Percentiles rank a stretch among this genome's conserved stretches.
Evolutionary conservation across 2,329 filamentous ascomycete genomes (phyloP).

Genomic region (Cadophora luteo-olivacea): DNA sequence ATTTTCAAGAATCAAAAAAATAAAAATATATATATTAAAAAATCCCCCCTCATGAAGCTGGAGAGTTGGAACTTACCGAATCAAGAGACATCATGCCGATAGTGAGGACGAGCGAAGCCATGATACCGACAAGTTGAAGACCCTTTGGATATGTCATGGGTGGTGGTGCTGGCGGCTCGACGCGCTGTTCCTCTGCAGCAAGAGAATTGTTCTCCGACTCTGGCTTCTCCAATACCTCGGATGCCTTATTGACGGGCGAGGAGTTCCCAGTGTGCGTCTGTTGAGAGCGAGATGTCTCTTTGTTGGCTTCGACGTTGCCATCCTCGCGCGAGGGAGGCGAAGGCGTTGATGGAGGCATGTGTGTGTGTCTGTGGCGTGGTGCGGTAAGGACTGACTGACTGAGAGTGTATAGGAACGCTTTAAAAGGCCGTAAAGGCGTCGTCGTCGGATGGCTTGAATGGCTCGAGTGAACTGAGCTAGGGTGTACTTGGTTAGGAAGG

Average conservation of each 20-base stretch:
- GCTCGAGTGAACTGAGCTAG: neutral
- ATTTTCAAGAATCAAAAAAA: neutral
- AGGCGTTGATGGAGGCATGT: conserved; percentile 1
- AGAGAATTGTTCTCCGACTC: neutral
- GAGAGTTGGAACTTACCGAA: neutral
- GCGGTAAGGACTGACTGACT: neutral
- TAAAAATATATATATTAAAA: too few species aligned
- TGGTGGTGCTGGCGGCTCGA: conserved; percentile 1
- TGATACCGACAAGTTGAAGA: neutral
- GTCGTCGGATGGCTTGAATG: neutral
- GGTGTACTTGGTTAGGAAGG: neutral
- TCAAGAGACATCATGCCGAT: conserved; percentile 10
- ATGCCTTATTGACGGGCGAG: neutral
- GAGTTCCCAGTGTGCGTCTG: neutral
- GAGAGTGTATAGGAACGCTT: conserved; percentile 9
- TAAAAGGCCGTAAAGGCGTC: neutral
- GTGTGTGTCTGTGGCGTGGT: conserved; percentile 3
- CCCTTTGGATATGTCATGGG: conserved; percentile 10
- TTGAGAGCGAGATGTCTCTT: conserved; percentile 1
- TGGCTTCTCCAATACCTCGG: neutral
- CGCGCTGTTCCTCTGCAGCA: neutral
- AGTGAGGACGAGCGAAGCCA: neutral
- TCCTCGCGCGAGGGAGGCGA: neutral
- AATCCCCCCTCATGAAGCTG: neutral
- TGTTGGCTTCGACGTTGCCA: neutral